Evolutionary conservation across 495 filamentous ascomycete species (phyloP).

Genomic region (Jackrogersella multiformis): DNA sequence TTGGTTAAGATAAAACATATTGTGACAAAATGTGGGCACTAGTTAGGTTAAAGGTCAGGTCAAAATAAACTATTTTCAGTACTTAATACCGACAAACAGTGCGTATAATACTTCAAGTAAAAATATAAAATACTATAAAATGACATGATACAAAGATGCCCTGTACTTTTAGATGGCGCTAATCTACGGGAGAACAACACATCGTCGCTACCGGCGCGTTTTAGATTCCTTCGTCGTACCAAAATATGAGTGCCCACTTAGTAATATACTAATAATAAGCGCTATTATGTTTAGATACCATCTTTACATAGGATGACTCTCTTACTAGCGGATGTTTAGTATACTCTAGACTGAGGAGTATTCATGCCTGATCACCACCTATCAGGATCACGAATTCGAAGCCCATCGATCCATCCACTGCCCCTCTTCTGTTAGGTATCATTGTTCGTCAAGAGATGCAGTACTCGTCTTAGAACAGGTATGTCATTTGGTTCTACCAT

Average conservation of each 20-base stretch:
- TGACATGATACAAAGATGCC: too few species aligned
- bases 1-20: too few species aligned
- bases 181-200: too few species aligned
- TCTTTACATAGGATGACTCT: constrained; percentile 2
- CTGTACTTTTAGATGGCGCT: too few species aligned
- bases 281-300: constrained; percentile 7
- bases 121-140: too few species aligned
- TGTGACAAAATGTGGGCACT: too few species aligned
- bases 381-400: constrained; percentile 9
- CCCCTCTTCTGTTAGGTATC: constrained; percentile 4
- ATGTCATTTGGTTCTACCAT: background rate
- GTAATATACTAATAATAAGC: constrained; percentile 16
- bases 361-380: background rate
- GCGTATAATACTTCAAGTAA: too few species aligned
- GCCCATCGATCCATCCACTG: background rate
- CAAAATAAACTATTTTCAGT: too few species aligned
- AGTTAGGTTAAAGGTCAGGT: too few species aligned
- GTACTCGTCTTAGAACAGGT: background rate
- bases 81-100: too few species aligned
- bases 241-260: constrained; percentile 22
- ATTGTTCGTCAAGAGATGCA: constrained; percentile 5
- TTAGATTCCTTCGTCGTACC: constrained; percentile 15
- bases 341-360: constrained; percentile 4
- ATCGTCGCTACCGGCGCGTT: too few species aligned
- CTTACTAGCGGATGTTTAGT: background rate